These are phyloP conservation scores for Lizonia empirigonia DNA, from an alignment of 2,329 filamentous ascomycete genomes.

Conservation along the genomic window DNA sequence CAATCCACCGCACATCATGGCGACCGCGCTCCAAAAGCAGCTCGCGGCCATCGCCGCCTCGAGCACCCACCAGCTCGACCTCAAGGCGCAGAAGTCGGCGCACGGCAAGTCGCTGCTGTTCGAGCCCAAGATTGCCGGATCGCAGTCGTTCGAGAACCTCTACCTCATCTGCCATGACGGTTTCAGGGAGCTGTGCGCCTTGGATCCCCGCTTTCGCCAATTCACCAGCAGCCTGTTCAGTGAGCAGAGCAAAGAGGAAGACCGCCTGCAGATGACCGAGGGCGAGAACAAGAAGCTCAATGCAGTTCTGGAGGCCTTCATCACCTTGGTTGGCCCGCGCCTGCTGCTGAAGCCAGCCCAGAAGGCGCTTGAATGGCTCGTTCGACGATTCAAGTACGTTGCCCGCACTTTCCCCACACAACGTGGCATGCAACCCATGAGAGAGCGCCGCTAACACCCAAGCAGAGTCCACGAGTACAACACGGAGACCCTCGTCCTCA, in stretches of 20 bases:
- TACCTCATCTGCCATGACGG: constrained; percentile 87
- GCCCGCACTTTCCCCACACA: not conserved
- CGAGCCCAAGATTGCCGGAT: constrained; percentile 80
- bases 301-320: constrained; percentile 76
- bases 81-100: constrained; percentile 88
- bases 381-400: constrained; percentile 82
- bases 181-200: constrained; percentile 85
- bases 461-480: constrained; percentile 88
- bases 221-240: constrained; percentile 86
- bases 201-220: constrained; percentile 77
- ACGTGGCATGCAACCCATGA: not conserved
- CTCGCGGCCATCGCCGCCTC: constrained; percentile 89
- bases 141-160: constrained; percentile 87
- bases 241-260: constrained; percentile 87
- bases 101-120: constrained; percentile 97
- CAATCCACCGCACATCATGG: constrained; percentile 59
- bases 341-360: constrained; percentile 85
- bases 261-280: constrained; percentile 81
- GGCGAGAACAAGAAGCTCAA: constrained; percentile 84
- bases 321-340: constrained; percentile 77
- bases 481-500: constrained; percentile 74
- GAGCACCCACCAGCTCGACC: constrained; percentile 87
- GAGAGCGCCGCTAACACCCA: constrained; percentile 7
- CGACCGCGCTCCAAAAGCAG: constrained; percentile 86
- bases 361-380: constrained; percentile 92